Conservation (phyloP, 1,284 basidiomycete species). For the Cutaneotrichosporon cavernicola region DNA sequence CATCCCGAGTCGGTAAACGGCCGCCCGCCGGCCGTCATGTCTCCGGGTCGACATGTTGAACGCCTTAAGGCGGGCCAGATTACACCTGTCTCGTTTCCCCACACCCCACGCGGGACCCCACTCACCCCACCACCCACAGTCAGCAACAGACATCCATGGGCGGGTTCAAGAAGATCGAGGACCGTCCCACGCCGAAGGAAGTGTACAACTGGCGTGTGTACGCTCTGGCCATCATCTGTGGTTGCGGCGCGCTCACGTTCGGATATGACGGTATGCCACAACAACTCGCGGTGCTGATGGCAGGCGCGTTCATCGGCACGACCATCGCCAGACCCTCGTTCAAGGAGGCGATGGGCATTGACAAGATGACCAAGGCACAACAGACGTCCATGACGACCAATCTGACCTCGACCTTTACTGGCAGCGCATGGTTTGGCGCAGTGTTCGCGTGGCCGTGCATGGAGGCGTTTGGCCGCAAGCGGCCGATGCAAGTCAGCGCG, state of each 20-base stretch:
- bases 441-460: constrained; percentile 30
- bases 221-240: constrained; percentile 46
- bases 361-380: constrained; percentile 41
- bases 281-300: not conserved
- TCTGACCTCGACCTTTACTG: constrained; percentile 51
- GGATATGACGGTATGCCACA: constrained; percentile 49
- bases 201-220: constrained; percentile 60
- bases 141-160: constrained; percentile 10
- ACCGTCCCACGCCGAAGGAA: constrained; percentile 55
- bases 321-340: constrained; percentile 56
- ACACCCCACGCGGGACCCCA: not conserved
- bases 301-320: constrained; percentile 54
- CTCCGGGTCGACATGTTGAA: not conserved
- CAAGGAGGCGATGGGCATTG: constrained; percentile 54
- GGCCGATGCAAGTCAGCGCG: constrained; percentile 35
- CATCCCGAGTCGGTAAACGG: not conserved
- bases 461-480: constrained; percentile 37
- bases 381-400: constrained; percentile 52
- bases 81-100: not conserved
- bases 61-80: not conserved
- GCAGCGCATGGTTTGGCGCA: constrained; percentile 47
- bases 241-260: constrained; percentile 53
- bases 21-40: not conserved
- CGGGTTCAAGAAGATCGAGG: constrained; percentile 47
- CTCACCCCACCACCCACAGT: not conserved